phyloP scores from a whole-genome alignment of 78 protist genomes.

The Dictyostelium discoideum region dicty_2.7 NC_007089.4:3648501-3649000 shows the following conservation, averaged over 20 bases:
- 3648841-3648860: not conserved
- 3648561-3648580: not conserved
- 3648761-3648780: not conserved
- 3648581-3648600: not conserved
- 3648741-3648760: not conserved
- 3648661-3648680: not conserved
- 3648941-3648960: not conserved
- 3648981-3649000: not conserved
- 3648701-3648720: not conserved
- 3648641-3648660: not conserved
- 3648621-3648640: not conserved
- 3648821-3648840: too few species aligned
- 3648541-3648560: not conserved
- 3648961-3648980: not conserved
- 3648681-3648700: too few species aligned
- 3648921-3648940: not conserved
- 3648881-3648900: not conserved
- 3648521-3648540: not conserved
- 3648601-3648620: not conserved
- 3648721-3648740: not conserved
- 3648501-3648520: not conserved
- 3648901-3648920: slow-evolving; percentile 18
- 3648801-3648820: not conserved
- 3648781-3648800: not conserved
- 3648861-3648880: slow-evolving; percentile 3